Percentiles rank a stretch among this genome's conserved stretches.
These are phyloP conservation scores for Fusarium coicis DNA, from an alignment of 2,329 filamentous ascomycete species.

Conservation along the genomic window DNA sequence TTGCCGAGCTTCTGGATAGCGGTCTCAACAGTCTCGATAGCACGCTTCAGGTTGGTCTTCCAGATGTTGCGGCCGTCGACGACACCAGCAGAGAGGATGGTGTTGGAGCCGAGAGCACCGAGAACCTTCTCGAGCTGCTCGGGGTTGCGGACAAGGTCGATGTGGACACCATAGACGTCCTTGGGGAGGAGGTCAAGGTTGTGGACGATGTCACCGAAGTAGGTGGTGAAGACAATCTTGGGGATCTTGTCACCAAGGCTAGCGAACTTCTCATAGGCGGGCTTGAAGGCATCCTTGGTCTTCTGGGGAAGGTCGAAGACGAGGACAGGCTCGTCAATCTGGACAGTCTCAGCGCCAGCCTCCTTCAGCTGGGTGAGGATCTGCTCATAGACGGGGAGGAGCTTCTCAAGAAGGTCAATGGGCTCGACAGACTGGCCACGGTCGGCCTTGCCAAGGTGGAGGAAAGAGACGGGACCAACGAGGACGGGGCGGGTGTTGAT, in stretches of 20 bases:
- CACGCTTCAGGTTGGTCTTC: constrained; percentile 99
- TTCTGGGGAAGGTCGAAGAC: constrained; percentile 93
- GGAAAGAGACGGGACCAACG: constrained; percentile 96
- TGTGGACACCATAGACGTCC: constrained; percentile 85
- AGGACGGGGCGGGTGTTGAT: constrained; percentile 93
- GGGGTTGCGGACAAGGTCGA: constrained; percentile 97
- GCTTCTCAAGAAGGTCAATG: constrained; percentile 92
- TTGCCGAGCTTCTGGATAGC: constrained; percentile 96
- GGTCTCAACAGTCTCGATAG: constrained; percentile 89
- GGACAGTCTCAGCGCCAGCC: constrained; percentile 94
- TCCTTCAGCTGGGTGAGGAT: constrained; percentile 93
- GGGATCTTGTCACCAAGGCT: constrained; percentile 82
- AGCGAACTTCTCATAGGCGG: constrained; percentile 90
- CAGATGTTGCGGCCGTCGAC: constrained; percentile 99
- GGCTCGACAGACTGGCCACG: constrained; percentile 92
- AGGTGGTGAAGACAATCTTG: constrained; percentile 91
- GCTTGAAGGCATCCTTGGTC: constrained; percentile 97
- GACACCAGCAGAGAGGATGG: constrained; percentile 92
- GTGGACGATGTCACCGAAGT: constrained; percentile 99
- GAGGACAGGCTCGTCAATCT: constrained; percentile 97
- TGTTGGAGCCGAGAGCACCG: constrained; percentile 84
- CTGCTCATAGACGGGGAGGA: constrained; percentile 94
- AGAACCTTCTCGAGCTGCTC: constrained; percentile 93
- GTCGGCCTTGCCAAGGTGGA: constrained; percentile 97
- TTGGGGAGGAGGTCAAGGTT: constrained; percentile 91